Evolutionary conservation across 1,284 basidiomycete species (phyloP), one percentile per base, ranked within the genome.

Genomic region (Ceratobasidium sp.): DNA sequence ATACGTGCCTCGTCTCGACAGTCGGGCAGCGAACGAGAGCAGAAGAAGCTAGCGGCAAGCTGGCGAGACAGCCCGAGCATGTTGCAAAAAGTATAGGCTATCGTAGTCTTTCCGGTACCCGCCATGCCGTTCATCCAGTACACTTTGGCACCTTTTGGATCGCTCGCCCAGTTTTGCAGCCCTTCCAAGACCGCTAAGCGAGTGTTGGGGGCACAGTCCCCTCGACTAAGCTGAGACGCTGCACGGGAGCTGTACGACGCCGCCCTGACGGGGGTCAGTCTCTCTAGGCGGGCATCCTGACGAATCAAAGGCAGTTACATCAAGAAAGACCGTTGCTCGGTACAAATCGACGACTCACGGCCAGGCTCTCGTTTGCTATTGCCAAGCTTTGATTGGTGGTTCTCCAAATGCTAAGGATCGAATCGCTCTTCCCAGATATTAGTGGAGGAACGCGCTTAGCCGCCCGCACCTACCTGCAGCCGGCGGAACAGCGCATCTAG

Each of bases 1-100:
- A 70, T 70, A 6, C 68, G n/a, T 3, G 15, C 12, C 12, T 9
- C 68, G 28, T 70, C 68, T 9, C 68, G 68, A 56, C 68, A 56
- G 6, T 70, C 68, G 18, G 68, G 51, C n/a, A 26, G 13, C 9
- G 49, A n/a, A 26, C 51, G 68, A 40, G 68, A 53, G 44, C 68
- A 70, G 33, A 70, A 70, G 68, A 70, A 70, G n/a, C 68, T 70
- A 1, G 68, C 68, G 28, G 26, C 68, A 7, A 70, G 68, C 23
- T 56, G 68, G 5, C n/a, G 6, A 28, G 28, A 15, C 1, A 2
- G 1, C 42, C 39, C 15, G 4, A 70, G 13, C n/a, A 3, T 26
- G 15, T 6, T 23, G n/a, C 51, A 70, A 2, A 70, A 51, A n/a
- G 51, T 70, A n/a, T 51, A 70, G 3, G 68, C 68, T 2, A 70